Evolutionary conservation across 2,329 filamentous ascomycete genomes (phyloP).

Genomic region (Pseudogymnoascus sp.): DNA sequence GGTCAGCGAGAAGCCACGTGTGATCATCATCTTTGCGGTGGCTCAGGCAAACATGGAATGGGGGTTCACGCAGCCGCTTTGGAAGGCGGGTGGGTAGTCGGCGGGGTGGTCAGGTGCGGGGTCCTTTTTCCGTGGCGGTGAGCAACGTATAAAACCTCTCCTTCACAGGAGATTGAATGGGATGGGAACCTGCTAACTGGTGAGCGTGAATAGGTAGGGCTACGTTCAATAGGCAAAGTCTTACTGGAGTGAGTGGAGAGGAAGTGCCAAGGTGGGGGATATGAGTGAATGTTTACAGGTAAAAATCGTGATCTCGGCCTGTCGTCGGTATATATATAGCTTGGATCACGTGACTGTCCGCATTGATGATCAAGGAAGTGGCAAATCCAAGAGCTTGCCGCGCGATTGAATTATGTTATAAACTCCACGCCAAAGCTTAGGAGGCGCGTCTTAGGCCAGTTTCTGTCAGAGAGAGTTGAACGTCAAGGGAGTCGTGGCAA

Average conservation of each 20-base stretch:
- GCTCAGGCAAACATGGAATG: slow-evolving; percentile 1
- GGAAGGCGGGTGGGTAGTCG: not conserved
- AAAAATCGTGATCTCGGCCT: slow-evolving; percentile 2
- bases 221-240: not conserved
- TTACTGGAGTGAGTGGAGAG: slow-evolving; percentile 6
- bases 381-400: too few species aligned
- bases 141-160: not conserved
- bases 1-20: slow-evolving; percentile 41
- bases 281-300: not conserved
- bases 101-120: not conserved
- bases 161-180: not conserved
- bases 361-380: not conserved
- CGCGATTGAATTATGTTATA: too few species aligned
- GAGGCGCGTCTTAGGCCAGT: too few species aligned
- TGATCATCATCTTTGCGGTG: slow-evolving; percentile 33
- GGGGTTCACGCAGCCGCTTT: not conserved
- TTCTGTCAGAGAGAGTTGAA: too few species aligned
- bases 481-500: too few species aligned
- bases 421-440: too few species aligned
- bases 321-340: not conserved
- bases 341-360: not conserved
- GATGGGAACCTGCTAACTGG: not conserved
- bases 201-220: not conserved
- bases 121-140: not conserved
- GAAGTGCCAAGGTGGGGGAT: not conserved